Base-by-base conservation (phyloP, 352 stramenopile species). In the Phytophthora pisi region DNA sequence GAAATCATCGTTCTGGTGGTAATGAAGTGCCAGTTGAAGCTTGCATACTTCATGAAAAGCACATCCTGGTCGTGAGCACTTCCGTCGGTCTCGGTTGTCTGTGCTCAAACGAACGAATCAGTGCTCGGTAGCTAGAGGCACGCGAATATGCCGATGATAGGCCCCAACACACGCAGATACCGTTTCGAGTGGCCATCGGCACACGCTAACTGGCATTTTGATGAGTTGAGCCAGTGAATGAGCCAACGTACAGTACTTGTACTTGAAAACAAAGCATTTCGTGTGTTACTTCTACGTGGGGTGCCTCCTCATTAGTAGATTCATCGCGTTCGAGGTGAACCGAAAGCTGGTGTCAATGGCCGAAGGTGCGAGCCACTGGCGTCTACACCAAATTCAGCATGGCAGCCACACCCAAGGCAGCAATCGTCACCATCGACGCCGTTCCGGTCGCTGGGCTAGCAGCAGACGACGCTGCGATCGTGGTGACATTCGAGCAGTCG, bases 401-500 rank as follows among this genome's bases (percentile, higher is more conserved):
- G 18, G 38, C 36, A 16, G 18, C 61, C 4, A 69, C 26, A 13
- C 53, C 16, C n/a, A 69, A 15, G 9, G 54, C 38, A 38, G 38
- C 23, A 51, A 58, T 45, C 26, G 57, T 10, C 46, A 53, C 18
- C 20, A 58, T 28, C 28, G 54, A 31, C 1, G 24, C n/a, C 15
- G 36, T 58, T 51, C 20, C 36, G 45, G 18, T 30, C 20, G 53
- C n/a, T 38, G 45, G 18, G 26, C 20, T 57, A 24, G 61, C 43
- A 61, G 10, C 61, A 49, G 61, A 69, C 23, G 61, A 63, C 18
- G 54, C 23, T 7, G 53, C 18, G n/a, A 64, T 69, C 18, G 50
- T 54, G 26, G 64, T 66, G 15, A 51, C 64, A 16, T 66, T 71
- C 15, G 64, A 63, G 58, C 66, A 75, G 31, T 69, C 66, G 45